These are phyloP conservation scores for Ustilago shanxiensis DNA, from an alignment of 1,284 basidiomycete species.

Conservation along the genomic window DNA sequence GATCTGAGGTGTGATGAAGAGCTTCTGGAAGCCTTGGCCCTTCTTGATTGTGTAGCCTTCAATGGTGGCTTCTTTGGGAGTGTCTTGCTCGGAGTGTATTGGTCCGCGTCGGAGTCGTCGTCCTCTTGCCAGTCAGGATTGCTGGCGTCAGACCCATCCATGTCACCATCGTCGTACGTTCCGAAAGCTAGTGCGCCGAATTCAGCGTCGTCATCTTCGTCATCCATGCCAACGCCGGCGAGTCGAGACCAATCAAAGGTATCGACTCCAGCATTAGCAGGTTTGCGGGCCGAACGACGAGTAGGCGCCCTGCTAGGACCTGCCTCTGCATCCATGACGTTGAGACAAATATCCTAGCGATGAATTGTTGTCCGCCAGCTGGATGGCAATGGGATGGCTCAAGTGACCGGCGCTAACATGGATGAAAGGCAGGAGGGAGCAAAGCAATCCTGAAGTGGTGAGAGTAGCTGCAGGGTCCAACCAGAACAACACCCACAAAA, in stretches of 20 bases:
- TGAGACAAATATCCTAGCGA: too few relatives aligned
- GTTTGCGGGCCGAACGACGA: conserved; percentile 26
- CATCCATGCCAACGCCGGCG: conserved; percentile 28
- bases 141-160: conserved; percentile 32
- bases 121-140: conserved; percentile 45
- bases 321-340: conserved; percentile 26
- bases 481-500: background rate
- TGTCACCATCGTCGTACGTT: conserved; percentile 12
- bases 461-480: conserved; percentile 35
- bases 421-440: background rate
- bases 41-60: background rate
- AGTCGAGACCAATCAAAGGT: conserved; percentile 33
- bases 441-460: background rate
- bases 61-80: conserved; percentile 15
- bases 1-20: background rate
- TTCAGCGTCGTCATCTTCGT: conserved; percentile 31
- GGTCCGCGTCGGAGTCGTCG: conserved; percentile 43
- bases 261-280: conserved; percentile 4
- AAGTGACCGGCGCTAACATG: background rate
- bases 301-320: conserved; percentile 19
- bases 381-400: background rate
- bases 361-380: too few relatives aligned
- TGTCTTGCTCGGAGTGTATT: conserved; percentile 9
- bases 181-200: conserved; percentile 34
- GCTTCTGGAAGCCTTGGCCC: background rate